These are phyloP conservation scores for Thelonectria discophora DNA, from an alignment of 2,329 filamentous ascomycete species.

Conservation along the genomic window DNA sequence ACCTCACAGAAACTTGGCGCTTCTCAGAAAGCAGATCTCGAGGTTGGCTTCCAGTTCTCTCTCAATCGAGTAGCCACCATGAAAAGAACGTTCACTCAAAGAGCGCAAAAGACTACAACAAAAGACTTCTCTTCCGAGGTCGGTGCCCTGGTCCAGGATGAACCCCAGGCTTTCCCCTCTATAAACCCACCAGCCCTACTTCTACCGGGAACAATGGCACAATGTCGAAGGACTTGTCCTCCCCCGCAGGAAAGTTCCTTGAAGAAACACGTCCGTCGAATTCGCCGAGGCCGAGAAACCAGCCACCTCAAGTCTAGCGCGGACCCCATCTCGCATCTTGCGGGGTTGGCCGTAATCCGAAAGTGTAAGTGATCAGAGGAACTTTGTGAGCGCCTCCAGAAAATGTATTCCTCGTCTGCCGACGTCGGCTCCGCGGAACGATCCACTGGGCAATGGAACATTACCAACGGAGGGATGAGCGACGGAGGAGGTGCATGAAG, in stretches of 20 bases:
- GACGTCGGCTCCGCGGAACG: slow-evolving; percentile 23
- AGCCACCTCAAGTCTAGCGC: no score
- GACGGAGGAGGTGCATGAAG: background rate
- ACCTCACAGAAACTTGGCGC: slow-evolving; percentile 11
- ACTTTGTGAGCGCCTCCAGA: slow-evolving; percentile 14
- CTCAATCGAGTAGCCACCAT: background rate
- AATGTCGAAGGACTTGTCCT: background rate
- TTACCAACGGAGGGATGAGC: slow-evolving; percentile 10
- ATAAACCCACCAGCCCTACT: slow-evolving; percentile 3
- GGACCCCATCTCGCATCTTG: background rate
- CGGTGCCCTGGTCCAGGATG: background rate
- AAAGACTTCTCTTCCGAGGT: slow-evolving; percentile 9
- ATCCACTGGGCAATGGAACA: slow-evolving; percentile 20
- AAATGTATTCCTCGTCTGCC: slow-evolving; percentile 4
- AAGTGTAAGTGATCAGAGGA: slow-evolving; percentile 16
- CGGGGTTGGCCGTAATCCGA: slow-evolving; percentile 23
- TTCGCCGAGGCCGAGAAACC: no score
- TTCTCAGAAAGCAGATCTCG: background rate
- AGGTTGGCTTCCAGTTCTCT: background rate
- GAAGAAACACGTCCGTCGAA: background rate
- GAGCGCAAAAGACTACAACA: background rate
- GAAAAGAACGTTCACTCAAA: background rate
- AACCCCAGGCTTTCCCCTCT: slow-evolving; percentile 2
- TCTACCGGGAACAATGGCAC: slow-evolving; percentile 3
- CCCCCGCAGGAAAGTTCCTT: background rate